A percentile compares a stretch with the other conserved stretches of the same genome.
phyloP scores from a whole-genome alignment of 352 stramenopile genomes.

The Phytophthora boehmeriae region DNA sequence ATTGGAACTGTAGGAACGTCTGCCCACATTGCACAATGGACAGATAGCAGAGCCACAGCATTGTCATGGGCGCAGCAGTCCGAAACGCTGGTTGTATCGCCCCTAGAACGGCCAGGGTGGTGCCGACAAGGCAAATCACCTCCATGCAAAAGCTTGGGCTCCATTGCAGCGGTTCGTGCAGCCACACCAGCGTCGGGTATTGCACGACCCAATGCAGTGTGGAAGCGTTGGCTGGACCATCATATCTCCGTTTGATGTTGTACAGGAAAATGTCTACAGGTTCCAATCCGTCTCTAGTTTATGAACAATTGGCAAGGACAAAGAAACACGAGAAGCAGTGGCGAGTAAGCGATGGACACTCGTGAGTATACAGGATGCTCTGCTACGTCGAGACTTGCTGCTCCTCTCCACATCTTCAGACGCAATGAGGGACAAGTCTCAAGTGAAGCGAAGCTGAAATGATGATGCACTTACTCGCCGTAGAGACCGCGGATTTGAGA shows the following conservation, averaged over 20 bases:
- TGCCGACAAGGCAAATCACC: constrained; percentile 43
- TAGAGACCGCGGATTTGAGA: constrained; percentile 84
- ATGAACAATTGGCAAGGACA: constrained; percentile 15
- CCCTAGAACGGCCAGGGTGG: constrained; percentile 36
- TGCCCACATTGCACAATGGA: constrained; percentile 80
- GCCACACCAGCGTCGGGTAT: constrained; percentile 65
- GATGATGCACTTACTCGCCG: constrained; percentile 52
- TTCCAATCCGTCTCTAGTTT: constrained; percentile 57
- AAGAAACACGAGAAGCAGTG: constrained; percentile 5
- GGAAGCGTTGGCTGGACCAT: constrained; percentile 13
- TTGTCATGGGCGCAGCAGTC: constrained; percentile 32
- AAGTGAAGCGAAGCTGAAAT: no score
- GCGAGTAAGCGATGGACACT: constrained; percentile 11
- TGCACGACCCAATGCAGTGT: constrained; percentile 22
- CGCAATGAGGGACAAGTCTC: constrained; percentile 1
- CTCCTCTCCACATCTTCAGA: neutral
- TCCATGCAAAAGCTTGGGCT: constrained; percentile 57
- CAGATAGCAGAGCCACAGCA: constrained; percentile 75
- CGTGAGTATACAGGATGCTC: neutral
- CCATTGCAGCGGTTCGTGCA: constrained; percentile 51
- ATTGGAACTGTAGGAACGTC: constrained; percentile 93
- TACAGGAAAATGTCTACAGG: constrained; percentile 60
- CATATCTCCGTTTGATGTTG: constrained; percentile 33
- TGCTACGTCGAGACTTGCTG: constrained; percentile 5
- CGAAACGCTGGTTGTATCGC: constrained; percentile 36